phyloP scores from a whole-genome alignment of 345 rosid genomes.

The Xanthoceras sorbifolium region DNA sequence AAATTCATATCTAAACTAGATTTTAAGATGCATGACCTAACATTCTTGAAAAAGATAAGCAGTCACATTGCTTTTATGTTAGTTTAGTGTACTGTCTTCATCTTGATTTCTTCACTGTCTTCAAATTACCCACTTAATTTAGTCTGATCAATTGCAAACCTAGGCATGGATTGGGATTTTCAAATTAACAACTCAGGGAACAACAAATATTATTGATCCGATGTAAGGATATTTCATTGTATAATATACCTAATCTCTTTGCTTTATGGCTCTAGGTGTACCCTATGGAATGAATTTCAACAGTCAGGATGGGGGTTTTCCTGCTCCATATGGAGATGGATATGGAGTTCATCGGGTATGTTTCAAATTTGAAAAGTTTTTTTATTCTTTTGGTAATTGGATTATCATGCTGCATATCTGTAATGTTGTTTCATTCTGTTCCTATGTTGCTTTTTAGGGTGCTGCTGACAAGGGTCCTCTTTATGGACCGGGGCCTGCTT shows the following conservation, averaged over 20 bases:
- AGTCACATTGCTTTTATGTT: background rate
- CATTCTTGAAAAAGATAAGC: background rate
- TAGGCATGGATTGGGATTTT: background rate
- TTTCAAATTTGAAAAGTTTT: background rate
- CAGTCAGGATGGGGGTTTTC: slow-evolving; percentile 51
- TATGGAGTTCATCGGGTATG: slow-evolving; percentile 67
- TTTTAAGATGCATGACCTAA: background rate
- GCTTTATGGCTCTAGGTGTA: slow-evolving; percentile 53
- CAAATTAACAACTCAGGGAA: background rate
- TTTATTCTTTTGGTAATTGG: slow-evolving; percentile 1
- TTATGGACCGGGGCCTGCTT: slow-evolving; percentile 68
- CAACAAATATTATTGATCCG: background rate
- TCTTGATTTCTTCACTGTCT: background rate
- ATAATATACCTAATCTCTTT: slow-evolving; percentile 20
- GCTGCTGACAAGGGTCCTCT: slow-evolving; percentile 60
- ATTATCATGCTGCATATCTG: background rate
- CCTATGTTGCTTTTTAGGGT: slow-evolving; percentile 49
- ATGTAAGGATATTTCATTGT: background rate
- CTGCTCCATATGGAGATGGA: slow-evolving; percentile 68
- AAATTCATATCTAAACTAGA: background rate
- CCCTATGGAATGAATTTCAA: slow-evolving; percentile 65
- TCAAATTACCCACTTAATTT: background rate
- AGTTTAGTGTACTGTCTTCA: background rate
- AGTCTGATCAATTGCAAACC: background rate
- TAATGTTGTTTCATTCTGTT: slow-evolving; percentile 15